These are phyloP conservation scores for Talaromyces funiculosus DNA, from an alignment of 2,329 filamentous ascomycete genomes.

Conservation along the genomic window DNA sequence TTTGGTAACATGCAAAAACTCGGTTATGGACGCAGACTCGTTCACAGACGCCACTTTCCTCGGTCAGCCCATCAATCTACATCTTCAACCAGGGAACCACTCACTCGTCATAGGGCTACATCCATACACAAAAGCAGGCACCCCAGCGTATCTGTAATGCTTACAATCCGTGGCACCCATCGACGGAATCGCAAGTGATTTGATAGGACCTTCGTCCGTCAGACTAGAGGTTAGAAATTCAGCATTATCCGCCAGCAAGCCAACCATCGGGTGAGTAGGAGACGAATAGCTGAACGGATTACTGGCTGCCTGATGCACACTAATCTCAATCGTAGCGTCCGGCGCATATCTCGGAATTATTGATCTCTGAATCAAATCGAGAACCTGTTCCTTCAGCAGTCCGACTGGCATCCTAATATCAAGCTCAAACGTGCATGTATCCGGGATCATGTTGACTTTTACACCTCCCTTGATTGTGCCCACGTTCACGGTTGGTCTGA, in stretches of 20 bases:
- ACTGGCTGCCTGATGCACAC: conserved; percentile 31
- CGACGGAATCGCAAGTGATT: conserved; percentile 31
- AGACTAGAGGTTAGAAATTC: conserved; percentile 2
- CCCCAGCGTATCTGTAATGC: conserved; percentile 32
- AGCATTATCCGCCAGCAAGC: conserved; percentile 23
- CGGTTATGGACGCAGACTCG: neutral
- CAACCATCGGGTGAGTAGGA: conserved; percentile 28
- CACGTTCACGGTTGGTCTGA: conserved; percentile 37
- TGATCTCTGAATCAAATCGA: conserved; percentile 18
- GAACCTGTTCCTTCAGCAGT: conserved; percentile 24
- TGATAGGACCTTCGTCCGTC: conserved; percentile 16
- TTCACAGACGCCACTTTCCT: neutral
- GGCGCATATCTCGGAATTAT: neutral
- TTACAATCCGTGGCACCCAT: conserved; percentile 41
- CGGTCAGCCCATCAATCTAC: neutral
- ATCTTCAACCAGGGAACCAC: neutral
- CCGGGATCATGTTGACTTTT: conserved; percentile 42
- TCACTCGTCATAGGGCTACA: conserved; percentile 2
- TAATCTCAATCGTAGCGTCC: conserved; percentile 18
- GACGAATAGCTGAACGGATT: conserved; percentile 29
- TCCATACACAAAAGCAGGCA: conserved; percentile 38
- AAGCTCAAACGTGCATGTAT: conserved; percentile 32
- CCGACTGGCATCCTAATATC: conserved; percentile 41
- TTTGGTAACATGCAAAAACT: conserved; percentile 5
- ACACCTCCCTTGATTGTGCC: conserved; percentile 38